These are phyloP conservation scores for Aegilops tauschii DNA, from an alignment of 176 grass and related monocot species.

Conservation along the genomic window DNA sequence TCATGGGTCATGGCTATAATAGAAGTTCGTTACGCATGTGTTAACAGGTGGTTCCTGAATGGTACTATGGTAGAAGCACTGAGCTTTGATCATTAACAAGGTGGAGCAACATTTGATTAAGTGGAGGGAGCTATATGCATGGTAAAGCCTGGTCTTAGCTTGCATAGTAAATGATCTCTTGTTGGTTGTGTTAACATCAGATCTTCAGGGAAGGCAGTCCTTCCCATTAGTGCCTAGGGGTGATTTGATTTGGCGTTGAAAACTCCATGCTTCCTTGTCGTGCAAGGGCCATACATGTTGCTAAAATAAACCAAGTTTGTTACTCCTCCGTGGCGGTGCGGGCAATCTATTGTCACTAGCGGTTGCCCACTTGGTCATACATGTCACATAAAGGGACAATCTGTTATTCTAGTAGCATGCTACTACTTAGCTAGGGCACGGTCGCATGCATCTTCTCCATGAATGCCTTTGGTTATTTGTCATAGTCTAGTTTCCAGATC, in stretches of 20 bases:
- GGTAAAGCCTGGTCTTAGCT: conserved; percentile 28
- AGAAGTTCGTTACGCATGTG: conserved; percentile 43
- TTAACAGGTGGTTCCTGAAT: conserved; percentile 17
- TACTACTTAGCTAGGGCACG: conserved; percentile 37
- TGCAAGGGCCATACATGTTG: background rate
- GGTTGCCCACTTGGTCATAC: conserved; percentile 24
- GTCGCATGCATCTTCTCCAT: conserved; percentile 44
- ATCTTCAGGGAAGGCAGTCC: conserved; percentile 14
- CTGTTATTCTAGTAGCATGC: conserved; percentile 27
- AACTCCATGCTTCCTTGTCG: conserved; percentile 45
- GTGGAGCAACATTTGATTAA: conserved; percentile 43
- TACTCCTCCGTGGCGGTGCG: background rate
- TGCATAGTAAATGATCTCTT: conserved; percentile 37
- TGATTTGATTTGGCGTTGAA: conserved; percentile 44
- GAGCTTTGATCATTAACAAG: conserved; percentile 26
- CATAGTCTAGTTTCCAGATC: conserved; percentile 33
- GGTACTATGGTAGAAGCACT: conserved; percentile 18
- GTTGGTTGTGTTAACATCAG: conserved; percentile 30
- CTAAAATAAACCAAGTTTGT: conserved; percentile 28
- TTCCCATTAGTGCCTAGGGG: conserved; percentile 21
- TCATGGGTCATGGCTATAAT: conserved; percentile 22
- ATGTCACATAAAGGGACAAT: conserved; percentile 23
- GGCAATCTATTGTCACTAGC: background rate
- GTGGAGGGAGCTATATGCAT: conserved; percentile 35
- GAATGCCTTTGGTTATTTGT: conserved; percentile 48